phyloP scores from a whole-genome alignment of 164 flowering plant species.

The Vitis labrusca region DNA sequence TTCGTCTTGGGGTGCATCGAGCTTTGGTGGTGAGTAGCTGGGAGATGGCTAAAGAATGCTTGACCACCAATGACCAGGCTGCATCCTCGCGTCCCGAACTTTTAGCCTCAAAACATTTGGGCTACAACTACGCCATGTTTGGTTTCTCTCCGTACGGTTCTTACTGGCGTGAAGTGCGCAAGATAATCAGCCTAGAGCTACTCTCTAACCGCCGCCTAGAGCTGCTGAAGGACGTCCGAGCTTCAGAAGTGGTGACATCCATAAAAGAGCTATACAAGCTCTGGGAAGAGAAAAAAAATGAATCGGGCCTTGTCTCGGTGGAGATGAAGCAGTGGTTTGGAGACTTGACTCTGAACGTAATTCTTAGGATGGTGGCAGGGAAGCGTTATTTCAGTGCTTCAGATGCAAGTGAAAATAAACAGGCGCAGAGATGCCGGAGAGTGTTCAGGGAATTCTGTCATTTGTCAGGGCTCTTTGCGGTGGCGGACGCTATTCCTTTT shows the following conservation, averaged over 20 bases:
- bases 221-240: too few relatives aligned
- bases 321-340: conserved; percentile 30
- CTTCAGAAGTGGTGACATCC: too few relatives aligned
- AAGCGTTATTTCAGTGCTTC: conserved; percentile 12
- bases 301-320: conserved; percentile 1
- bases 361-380: conserved; percentile 22
- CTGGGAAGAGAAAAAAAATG: too few relatives aligned
- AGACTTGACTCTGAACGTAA: conserved; percentile 16
- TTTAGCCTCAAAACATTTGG: conserved; percentile 13
- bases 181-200: too few relatives aligned
- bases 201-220: too few relatives aligned
- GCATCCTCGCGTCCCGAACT: conserved; percentile 1
- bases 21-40: conserved; percentile 12
- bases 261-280: too few relatives aligned
- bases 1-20: conserved; percentile 4
- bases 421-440: conserved; percentile 3
- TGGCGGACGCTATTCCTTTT: conserved; percentile 18
- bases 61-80: conserved; percentile 10
- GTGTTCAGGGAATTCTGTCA: conserved; percentile 12
- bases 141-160: too few relatives aligned
- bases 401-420: neutral
- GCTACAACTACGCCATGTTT: too few relatives aligned
- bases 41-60: conserved; percentile 18
- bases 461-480: conserved; percentile 1
- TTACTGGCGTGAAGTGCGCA: too few relatives aligned